These are phyloP conservation scores for Tuber calosporum DNA, from an alignment of 495 filamentous ascomycete genomes.

Conservation along the genomic window DNA sequence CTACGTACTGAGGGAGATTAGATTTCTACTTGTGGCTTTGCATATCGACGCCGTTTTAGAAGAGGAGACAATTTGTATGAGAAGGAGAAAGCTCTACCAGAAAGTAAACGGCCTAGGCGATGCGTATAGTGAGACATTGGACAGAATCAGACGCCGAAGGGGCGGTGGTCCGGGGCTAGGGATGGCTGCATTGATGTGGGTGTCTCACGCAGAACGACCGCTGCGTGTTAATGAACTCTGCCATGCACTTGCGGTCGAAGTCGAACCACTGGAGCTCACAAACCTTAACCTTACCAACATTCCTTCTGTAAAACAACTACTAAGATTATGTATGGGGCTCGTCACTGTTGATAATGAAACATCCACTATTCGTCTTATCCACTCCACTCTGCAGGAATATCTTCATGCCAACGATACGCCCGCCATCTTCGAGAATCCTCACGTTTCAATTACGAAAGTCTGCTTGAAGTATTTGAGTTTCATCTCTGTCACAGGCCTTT, in stretches of 20 bases:
- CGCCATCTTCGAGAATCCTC: neutral
- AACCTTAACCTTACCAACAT: neutral
- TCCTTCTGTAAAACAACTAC: neutral
- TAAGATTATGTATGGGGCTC: neutral
- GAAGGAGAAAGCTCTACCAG: conserved; percentile 2
- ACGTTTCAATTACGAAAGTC: neutral
- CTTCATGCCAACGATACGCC: neutral
- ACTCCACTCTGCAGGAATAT: neutral
- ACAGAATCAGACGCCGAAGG: neutral
- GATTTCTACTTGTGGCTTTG: neutral
- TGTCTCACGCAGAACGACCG: neutral
- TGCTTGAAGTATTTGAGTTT: neutral
- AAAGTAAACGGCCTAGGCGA: neutral
- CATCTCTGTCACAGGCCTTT: neutral
- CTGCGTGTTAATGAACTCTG: neutral
- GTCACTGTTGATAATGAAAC: neutral
- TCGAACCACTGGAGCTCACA: neutral
- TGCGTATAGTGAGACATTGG: neutral
- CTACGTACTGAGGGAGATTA: neutral
- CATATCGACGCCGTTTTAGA: neutral
- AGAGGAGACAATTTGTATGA: neutral
- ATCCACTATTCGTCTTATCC: neutral
- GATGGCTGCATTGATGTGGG: neutral
- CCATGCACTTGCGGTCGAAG: neutral
- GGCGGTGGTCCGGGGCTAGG: neutral